Conservation (phyloP, 768 basidiomycete genomes). For the Termitomyces sp. region DNA sequence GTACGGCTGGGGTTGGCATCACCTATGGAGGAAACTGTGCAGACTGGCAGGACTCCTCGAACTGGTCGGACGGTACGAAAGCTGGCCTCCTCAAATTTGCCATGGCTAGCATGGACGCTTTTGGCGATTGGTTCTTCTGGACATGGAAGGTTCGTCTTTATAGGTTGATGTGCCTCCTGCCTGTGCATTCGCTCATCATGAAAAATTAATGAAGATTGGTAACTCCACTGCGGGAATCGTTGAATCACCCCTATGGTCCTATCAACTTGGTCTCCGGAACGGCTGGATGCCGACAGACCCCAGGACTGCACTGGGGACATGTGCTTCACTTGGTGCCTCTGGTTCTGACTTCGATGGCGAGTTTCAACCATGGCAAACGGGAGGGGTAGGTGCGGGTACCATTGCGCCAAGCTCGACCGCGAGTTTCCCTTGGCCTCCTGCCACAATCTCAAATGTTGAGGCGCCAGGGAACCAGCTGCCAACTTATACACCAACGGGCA, state of each 20-base stretch:
- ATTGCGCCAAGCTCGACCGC: conserved; percentile 36
- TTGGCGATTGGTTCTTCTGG: conserved; percentile 38
- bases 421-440: conserved; percentile 58
- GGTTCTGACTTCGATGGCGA: conserved; percentile 33
- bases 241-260: conserved; percentile 46
- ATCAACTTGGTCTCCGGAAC: conserved; percentile 33
- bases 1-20: conserved; percentile 9
- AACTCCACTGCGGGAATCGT: conserved; percentile 30
- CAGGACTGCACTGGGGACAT: conserved; percentile 50
- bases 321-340: conserved; percentile 45
- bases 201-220: conserved; percentile 23
- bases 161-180: neutral
- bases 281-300: conserved; percentile 52
- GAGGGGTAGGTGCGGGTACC: conserved; percentile 52
- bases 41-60: conserved; percentile 43
- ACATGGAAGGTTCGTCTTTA: conserved; percentile 40
- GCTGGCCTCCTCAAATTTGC: conserved; percentile 44
- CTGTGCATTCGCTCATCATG: conserved; percentile 1
- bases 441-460: conserved; percentile 32
- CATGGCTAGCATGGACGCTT: conserved; percentile 36
- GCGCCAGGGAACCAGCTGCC: conserved; percentile 45
- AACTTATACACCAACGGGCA: conserved; percentile 63
- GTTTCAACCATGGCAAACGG: conserved; percentile 64
- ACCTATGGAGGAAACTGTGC: conserved; percentile 26
- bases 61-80: conserved; percentile 35